Conservation (phyloP, 1,284 basidiomycete species). For the Phylloporus gajari region DNA sequence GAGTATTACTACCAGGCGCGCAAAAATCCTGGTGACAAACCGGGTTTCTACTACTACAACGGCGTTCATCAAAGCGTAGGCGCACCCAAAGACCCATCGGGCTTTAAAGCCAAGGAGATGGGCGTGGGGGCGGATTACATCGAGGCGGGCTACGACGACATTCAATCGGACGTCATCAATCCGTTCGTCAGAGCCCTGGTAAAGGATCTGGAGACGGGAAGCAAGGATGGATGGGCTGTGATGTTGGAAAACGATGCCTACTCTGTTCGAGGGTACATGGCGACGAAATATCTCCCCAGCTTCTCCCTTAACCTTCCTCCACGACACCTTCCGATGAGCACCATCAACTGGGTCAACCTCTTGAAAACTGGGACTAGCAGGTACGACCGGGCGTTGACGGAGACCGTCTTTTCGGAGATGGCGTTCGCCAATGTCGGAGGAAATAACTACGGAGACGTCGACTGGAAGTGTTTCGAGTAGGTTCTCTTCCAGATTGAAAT, state of each 20-base stretch:
- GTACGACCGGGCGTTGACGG: slow-evolving; percentile 30
- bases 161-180: background rate
- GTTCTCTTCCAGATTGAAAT: slow-evolving; percentile 5
- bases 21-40: background rate
- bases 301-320: slow-evolving; percentile 19
- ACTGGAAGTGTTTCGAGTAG: slow-evolving; percentile 38
- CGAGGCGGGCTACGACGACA: background rate
- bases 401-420: slow-evolving; percentile 22
- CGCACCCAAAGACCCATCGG: background rate
- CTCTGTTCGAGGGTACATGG: slow-evolving; percentile 29
- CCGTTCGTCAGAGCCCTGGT: slow-evolving; percentile 10
- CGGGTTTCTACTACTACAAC: slow-evolving; percentile 4
- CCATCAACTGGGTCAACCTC: slow-evolving; percentile 33
- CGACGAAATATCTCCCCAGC: slow-evolving; percentile 25
- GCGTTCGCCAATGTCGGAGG: slow-evolving; percentile 19
- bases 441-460: slow-evolving; percentile 19
- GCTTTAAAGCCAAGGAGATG: slow-evolving; percentile 1
- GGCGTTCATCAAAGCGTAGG: background rate
- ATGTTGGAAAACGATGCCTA: slow-evolving; percentile 16
- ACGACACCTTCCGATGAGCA: slow-evolving; percentile 15
- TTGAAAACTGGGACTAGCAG: slow-evolving; percentile 22
- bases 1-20: background rate
- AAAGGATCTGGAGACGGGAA: slow-evolving; percentile 8
- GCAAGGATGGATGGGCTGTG: slow-evolving; percentile 13
- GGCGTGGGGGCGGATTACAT: background rate